phyloP scores from a whole-genome alignment of 176 grass and related monocot genomes.

The Oryza longistaminata region DNA sequence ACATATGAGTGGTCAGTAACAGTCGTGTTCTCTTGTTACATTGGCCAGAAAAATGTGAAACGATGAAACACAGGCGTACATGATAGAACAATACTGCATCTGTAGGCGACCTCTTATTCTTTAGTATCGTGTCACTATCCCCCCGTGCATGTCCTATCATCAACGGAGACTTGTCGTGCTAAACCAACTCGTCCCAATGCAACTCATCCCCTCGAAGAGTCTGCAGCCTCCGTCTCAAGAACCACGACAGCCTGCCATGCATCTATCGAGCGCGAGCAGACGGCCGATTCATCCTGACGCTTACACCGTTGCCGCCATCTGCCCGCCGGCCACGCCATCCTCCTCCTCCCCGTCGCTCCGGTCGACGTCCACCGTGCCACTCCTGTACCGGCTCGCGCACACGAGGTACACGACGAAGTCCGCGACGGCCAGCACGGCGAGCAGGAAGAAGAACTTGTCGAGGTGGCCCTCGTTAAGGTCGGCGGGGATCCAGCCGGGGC shows the following conservation, averaged over 20 bases:
- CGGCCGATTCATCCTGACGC: neutral
- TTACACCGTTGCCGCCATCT: neutral
- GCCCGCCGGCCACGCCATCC: neutral
- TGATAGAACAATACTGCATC: neutral
- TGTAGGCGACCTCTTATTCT: conserved; percentile 34
- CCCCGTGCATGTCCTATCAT: conserved; percentile 45
- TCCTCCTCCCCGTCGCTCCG: conserved; percentile 46
- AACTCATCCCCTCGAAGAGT: neutral
- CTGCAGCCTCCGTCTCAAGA: conserved; percentile 42
- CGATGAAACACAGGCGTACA: neutral
- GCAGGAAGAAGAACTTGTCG: conserved; percentile 87
- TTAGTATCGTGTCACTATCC: neutral
- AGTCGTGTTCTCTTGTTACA: conserved; percentile 30
- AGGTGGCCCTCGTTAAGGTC: conserved; percentile 82
- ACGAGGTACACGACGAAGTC: conserved; percentile 74
- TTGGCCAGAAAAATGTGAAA: conserved; percentile 33
- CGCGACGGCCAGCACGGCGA: conserved; percentile 53
- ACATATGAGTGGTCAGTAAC: conserved; percentile 25
- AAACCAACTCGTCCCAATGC: neutral
- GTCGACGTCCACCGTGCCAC: conserved; percentile 49
- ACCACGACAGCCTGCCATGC: conserved; percentile 3
- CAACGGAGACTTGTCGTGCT: conserved; percentile 29
- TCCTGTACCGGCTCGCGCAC: conserved; percentile 54
- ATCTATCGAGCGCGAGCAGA: neutral
- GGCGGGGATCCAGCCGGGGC: conserved; percentile 73